Percentiles rank a stretch among this genome's conserved stretches.
These are phyloP conservation scores for Beauveria australis DNA, from an alignment of 2,329 filamentous ascomycete genomes.

Conservation along the genomic window DNA sequence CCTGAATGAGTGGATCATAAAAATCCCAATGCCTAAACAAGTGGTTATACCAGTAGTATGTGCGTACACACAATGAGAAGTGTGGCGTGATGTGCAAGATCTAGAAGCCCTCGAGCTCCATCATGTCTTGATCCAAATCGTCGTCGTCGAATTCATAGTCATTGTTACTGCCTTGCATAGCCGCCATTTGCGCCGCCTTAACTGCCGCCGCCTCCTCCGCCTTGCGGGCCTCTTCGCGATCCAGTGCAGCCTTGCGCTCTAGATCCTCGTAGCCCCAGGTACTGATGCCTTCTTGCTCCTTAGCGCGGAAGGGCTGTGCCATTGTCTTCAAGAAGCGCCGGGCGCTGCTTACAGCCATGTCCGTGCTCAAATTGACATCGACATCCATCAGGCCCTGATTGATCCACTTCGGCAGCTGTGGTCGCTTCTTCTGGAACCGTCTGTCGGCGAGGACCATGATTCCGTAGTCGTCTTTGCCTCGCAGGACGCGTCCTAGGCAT, in stretches of 20 bases:
- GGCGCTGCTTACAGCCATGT: constrained; percentile 85
- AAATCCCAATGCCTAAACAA: not conserved
- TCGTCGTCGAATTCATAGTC: constrained; percentile 46
- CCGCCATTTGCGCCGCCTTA: constrained; percentile 17
- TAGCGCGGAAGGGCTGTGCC: constrained; percentile 78
- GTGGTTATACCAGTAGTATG: not conserved
- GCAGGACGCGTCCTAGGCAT: constrained; percentile 85
- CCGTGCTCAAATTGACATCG: constrained; percentile 84
- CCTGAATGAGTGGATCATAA: not conserved
- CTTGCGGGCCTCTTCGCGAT: constrained; percentile 58
- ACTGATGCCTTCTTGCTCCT: constrained; percentile 84
- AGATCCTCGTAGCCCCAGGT: constrained; percentile 83
- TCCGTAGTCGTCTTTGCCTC: constrained; percentile 98
- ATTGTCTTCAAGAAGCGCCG: constrained; percentile 86
- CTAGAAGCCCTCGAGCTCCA: constrained; percentile 36
- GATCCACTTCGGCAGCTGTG: constrained; percentile 94
- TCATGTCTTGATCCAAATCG: constrained; percentile 46
- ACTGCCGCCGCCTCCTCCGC: constrained; percentile 38
- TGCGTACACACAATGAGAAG: not conserved
- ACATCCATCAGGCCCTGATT: constrained; percentile 76
- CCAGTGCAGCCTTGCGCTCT: constrained; percentile 67
- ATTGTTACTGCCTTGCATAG: constrained; percentile 22
- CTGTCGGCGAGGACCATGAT: constrained; percentile 97
- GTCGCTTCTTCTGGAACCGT: constrained; percentile 84
- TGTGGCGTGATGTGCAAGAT: not conserved